Evolutionary conservation across 1,284 basidiomycete genomes (phyloP).

Genomic region (Cutaneotrichosporon cavernicola): DNA sequence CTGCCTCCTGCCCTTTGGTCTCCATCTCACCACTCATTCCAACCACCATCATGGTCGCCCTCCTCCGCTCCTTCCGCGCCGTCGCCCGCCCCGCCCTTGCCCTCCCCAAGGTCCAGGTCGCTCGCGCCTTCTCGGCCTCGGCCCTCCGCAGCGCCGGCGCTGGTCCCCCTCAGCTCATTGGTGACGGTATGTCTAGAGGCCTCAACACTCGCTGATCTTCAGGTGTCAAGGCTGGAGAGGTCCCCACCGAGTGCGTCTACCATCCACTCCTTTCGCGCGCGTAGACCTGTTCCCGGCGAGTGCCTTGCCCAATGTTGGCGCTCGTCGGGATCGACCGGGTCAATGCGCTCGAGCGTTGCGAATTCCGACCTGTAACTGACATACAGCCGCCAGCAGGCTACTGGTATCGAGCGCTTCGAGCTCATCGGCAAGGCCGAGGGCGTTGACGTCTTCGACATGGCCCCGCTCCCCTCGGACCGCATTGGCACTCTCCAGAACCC

Average conservation of each 20-base stretch:
- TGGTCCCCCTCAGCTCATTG: slow-evolving; percentile 40
- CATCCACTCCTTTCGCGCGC: background rate
- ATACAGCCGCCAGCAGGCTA: slow-evolving; percentile 73
- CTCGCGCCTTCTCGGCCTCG: slow-evolving; percentile 47
- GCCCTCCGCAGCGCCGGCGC: slow-evolving; percentile 34
- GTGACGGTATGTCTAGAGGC: background rate
- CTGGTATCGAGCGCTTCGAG: slow-evolving; percentile 95
- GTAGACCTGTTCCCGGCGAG: background rate
- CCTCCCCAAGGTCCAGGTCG: slow-evolving; percentile 16
- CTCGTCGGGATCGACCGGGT: background rate
- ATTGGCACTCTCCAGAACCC: slow-evolving; percentile 86
- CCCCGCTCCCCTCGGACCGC: slow-evolving; percentile 79
- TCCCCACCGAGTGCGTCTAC: slow-evolving; percentile 50
- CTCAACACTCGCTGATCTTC: background rate
- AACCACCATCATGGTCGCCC: slow-evolving; percentile 38
- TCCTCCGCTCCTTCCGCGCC: slow-evolving; percentile 43
- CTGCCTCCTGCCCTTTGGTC: background rate
- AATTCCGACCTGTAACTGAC: background rate
- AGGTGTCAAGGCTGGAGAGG: slow-evolving; percentile 31
- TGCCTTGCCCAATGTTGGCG: background rate
- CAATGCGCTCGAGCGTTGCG: background rate
- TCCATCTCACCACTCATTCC: slow-evolving; percentile 17
- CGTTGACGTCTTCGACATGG: slow-evolving; percentile 84
- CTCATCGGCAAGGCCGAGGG: slow-evolving; percentile 85
- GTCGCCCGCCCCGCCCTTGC: slow-evolving; percentile 29